phyloP scores from a whole-genome alignment of 495 filamentous ascomycete genomes.

The Thozetella sp. region DNA sequence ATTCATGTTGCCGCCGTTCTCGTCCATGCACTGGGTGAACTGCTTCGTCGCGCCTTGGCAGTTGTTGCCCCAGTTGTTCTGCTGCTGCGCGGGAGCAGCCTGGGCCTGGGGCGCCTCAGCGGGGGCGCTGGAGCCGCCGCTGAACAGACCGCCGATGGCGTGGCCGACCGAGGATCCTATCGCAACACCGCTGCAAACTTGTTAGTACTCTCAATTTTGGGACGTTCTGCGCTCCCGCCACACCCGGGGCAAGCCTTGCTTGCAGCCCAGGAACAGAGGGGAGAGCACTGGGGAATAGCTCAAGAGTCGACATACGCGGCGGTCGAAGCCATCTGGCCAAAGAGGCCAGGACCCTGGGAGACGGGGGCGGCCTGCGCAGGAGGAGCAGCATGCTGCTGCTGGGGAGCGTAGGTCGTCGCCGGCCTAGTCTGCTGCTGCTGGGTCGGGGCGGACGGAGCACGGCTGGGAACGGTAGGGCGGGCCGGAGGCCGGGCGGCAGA shows the following conservation, averaged over 20 bases:
- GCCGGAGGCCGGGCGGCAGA: slow-evolving; percentile 62
- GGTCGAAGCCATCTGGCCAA: slow-evolving; percentile 86
- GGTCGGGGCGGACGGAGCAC: slow-evolving; percentile 58
- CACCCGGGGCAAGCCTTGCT: no score
- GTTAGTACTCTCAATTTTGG: slow-evolving; percentile 11
- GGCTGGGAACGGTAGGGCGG: slow-evolving; percentile 67
- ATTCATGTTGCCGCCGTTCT: slow-evolving; percentile 89
- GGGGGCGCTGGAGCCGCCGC: slow-evolving; percentile 66
- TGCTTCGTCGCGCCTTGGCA: slow-evolving; percentile 79
- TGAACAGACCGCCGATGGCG: slow-evolving; percentile 83
- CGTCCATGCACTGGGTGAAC: slow-evolving; percentile 95
- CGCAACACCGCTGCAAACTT: slow-evolving; percentile 78
- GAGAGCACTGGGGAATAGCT: slow-evolving; percentile 12
- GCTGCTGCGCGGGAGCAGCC: slow-evolving; percentile 30
- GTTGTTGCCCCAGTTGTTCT: slow-evolving; percentile 61
- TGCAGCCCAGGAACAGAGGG: background rate
- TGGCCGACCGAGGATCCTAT: slow-evolving; percentile 94
- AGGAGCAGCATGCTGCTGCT: slow-evolving; percentile 48
- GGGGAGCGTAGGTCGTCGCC: slow-evolving; percentile 67
- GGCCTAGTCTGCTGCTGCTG: slow-evolving; percentile 62
- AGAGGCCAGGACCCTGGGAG: slow-evolving; percentile 70
- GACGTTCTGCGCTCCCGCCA: no score
- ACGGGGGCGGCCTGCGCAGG: slow-evolving; percentile 34
- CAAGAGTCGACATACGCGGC: slow-evolving; percentile 69
- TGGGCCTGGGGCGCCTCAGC: slow-evolving; percentile 51